A percentile compares a stretch with the other conserved stretches of the same genome.
Conservation (phyloP, 2,329 filamentous ascomycete genomes). For the Emydomyces testavorans region DNA sequence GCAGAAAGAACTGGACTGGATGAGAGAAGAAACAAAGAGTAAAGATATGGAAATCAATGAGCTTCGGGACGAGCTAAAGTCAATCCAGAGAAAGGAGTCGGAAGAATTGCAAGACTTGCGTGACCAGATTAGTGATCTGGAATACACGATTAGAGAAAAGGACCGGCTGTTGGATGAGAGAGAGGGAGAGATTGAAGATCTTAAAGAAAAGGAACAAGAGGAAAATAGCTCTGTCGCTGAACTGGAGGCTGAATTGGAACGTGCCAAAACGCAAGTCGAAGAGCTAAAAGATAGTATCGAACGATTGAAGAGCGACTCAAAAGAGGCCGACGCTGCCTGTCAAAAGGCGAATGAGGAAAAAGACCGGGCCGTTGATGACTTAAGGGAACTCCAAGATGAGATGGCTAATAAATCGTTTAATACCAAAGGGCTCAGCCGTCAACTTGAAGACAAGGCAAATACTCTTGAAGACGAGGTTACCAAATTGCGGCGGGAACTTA, state of each 20-base stretch:
- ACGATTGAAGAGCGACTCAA: constrained; percentile 27
- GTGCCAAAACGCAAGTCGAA: constrained; percentile 35
- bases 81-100: constrained; percentile 43
- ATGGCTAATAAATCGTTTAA: constrained; percentile 68
- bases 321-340: constrained; percentile 36
- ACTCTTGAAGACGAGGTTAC: constrained; percentile 58
- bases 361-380: constrained; percentile 42
- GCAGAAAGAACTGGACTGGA: constrained; percentile 46
- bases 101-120: constrained; percentile 55
- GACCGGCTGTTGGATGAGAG: constrained; percentile 60
- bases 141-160: constrained; percentile 64
- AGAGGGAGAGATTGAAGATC: constrained; percentile 60
- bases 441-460: constrained; percentile 59
- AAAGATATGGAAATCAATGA: constrained; percentile 36
- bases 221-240: constrained; percentile 36
- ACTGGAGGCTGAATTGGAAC: constrained; percentile 40
- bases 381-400: constrained; percentile 58
- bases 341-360: constrained; percentile 43
- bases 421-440: constrained; percentile 61
- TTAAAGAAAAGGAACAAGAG: constrained; percentile 42
- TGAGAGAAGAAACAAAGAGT: constrained; percentile 41
- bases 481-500: constrained; percentile 38
- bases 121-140: constrained; percentile 63
- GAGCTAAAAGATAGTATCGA: constrained; percentile 35
- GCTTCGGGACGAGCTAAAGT: constrained; percentile 44